Conservation (phyloP, 2,329 filamentous ascomycete genomes). For the Calonectria montana region DNA sequence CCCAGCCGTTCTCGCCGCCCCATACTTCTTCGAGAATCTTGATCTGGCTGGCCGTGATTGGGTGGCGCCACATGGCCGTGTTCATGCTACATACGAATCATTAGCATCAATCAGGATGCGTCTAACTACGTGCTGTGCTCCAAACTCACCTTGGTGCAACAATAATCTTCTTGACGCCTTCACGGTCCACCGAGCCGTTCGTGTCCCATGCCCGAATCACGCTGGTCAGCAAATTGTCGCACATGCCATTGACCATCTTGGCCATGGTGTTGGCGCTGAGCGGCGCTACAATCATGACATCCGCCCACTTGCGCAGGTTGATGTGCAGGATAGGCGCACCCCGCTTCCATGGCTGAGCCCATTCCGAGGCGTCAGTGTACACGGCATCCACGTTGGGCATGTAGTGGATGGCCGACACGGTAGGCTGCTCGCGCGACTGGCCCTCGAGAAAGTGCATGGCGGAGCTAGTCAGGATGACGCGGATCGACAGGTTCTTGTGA, state of each 20-base stretch:
- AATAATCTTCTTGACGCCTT: slow-evolving; percentile 73
- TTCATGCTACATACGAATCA: slow-evolving; percentile 77
- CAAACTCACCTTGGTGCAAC: slow-evolving; percentile 63
- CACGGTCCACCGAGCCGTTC: slow-evolving; percentile 67
- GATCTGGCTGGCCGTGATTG: slow-evolving; percentile 80
- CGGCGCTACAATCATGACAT: slow-evolving; percentile 83
- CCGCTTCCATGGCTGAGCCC: slow-evolving; percentile 80
- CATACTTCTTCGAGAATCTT: slow-evolving; percentile 78
- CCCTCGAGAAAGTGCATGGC: slow-evolving; percentile 81
- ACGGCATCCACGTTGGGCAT: slow-evolving; percentile 82
- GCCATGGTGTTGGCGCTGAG: slow-evolving; percentile 87
- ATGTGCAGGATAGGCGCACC: slow-evolving; percentile 90
- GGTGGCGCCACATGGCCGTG: slow-evolving; percentile 89
- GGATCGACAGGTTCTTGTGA: slow-evolving; percentile 75
- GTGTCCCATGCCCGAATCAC: slow-evolving; percentile 92
- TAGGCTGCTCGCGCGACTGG: slow-evolving; percentile 82
- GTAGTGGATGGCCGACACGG: slow-evolving; percentile 65
- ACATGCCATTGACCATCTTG: slow-evolving; percentile 82
- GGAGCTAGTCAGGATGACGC: slow-evolving; percentile 82
- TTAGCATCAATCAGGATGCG: not conserved
- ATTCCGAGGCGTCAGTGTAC: slow-evolving; percentile 88
- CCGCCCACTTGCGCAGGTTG: slow-evolving; percentile 81
- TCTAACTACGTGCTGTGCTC: not conserved
- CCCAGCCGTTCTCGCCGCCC: slow-evolving; percentile 63
- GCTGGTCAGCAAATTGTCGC: slow-evolving; percentile 79